phyloP scores from a whole-genome alignment of 1,284 basidiomycete genomes.

The Sporisorium sorghi region DNA sequence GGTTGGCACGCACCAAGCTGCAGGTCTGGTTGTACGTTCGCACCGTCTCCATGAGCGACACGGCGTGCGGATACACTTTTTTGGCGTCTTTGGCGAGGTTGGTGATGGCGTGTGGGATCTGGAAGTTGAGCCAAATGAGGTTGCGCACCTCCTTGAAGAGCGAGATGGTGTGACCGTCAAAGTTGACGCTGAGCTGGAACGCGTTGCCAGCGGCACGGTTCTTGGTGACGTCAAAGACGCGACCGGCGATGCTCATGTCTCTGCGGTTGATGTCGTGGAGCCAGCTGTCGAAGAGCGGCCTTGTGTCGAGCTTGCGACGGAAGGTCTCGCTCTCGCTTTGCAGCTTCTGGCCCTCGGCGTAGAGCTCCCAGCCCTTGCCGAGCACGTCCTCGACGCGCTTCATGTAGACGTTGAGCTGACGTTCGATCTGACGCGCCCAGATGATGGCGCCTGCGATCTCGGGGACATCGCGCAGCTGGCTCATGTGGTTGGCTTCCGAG shows the following conservation, averaged over 20 bases:
- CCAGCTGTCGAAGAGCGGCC: conserved; percentile 95
- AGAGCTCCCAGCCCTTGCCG: conserved; percentile 97
- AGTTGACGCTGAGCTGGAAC: conserved; percentile 92
- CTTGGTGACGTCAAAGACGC: conserved; percentile 94
- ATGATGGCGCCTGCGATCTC: conserved; percentile 97
- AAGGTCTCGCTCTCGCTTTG: conserved; percentile 91
- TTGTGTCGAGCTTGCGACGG: conserved; percentile 93
- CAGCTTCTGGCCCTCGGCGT: conserved; percentile 97
- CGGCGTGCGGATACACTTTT: conserved; percentile 96
- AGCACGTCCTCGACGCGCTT: conserved; percentile 99
- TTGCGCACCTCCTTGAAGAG: conserved; percentile 98
- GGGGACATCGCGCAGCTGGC: conserved; percentile 95
- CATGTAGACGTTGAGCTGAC: conserved; percentile 96
- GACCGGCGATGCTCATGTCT: conserved; percentile 89
- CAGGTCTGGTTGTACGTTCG: conserved; percentile 94
- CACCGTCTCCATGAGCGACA: conserved; percentile 93
- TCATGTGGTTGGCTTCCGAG: conserved; percentile 97
- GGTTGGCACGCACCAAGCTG: conserved; percentile 83
- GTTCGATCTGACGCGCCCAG: conserved; percentile 97
- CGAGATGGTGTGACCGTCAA: conserved; percentile 96
- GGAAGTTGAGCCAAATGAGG: conserved; percentile 92
- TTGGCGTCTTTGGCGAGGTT: conserved; percentile 99
- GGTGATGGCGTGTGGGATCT: conserved; percentile 90
- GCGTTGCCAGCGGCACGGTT: conserved; percentile 73
- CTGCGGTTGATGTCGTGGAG: conserved; percentile 88